phyloP scores from a whole-genome alignment of 257 asterid species.

The Solanum chiquidenum region DNA sequence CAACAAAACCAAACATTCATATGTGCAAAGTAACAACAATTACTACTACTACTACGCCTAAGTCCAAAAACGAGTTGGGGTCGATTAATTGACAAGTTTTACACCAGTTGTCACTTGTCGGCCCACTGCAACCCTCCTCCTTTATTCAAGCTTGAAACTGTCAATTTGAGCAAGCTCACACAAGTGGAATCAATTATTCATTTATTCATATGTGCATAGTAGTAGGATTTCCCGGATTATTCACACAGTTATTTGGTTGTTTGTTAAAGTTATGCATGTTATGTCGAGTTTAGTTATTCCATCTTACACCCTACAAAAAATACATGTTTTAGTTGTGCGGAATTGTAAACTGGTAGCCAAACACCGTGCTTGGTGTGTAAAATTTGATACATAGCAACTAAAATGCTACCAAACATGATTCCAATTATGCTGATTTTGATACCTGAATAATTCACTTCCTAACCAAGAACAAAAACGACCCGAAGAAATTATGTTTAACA shows the following conservation, averaged over 20 bases:
- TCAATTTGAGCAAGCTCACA: background rate
- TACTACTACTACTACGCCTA: background rate
- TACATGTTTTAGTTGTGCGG: background rate
- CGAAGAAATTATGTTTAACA: constrained; percentile 39
- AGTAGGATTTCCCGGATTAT: background rate
- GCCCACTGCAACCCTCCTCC: background rate
- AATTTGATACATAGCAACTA: background rate
- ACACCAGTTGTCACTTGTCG: background rate
- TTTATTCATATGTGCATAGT: background rate
- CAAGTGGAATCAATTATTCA: background rate
- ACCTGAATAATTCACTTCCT: background rate
- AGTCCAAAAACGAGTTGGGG: background rate
- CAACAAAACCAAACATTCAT: background rate
- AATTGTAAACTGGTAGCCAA: background rate
- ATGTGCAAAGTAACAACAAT: background rate
- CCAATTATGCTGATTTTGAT: background rate
- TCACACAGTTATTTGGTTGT: background rate
- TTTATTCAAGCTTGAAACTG: background rate
- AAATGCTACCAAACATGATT: background rate
- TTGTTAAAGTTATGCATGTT: background rate
- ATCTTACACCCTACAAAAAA: background rate
- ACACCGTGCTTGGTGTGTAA: background rate
- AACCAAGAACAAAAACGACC: too few species aligned
- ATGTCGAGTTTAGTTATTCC: background rate
- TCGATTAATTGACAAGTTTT: background rate